Percentiles rank a stretch among this genome's conserved stretches.
Conservation (phyloP, 2,329 filamentous ascomycete genomes). For the Aureobasidium vineae region DNA sequence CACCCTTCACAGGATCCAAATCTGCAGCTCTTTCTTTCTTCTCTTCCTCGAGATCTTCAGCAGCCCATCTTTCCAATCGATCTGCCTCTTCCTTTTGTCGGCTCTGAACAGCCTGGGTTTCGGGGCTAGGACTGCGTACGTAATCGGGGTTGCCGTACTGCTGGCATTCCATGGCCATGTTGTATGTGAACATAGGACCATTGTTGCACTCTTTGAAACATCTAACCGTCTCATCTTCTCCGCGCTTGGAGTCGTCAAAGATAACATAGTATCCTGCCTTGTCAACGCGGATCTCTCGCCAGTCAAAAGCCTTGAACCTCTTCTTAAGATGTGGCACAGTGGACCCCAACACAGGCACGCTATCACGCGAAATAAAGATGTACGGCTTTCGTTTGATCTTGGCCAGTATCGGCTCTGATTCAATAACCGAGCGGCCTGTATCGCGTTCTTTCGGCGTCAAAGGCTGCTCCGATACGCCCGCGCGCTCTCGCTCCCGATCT, state of each 20-base stretch:
- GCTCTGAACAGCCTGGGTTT: slow-evolving; percentile 49
- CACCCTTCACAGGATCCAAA: slow-evolving; percentile 85
- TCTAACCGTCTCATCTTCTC: slow-evolving; percentile 75
- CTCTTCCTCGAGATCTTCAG: slow-evolving; percentile 82
- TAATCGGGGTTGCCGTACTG: slow-evolving; percentile 65
- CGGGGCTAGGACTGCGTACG: slow-evolving; percentile 54
- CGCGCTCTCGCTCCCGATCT: slow-evolving; percentile 45
- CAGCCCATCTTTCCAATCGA: slow-evolving; percentile 68
- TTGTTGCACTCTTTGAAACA: slow-evolving; percentile 78
- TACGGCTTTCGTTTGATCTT: slow-evolving; percentile 79
- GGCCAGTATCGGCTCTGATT: slow-evolving; percentile 63
- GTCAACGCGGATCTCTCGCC: slow-evolving; percentile 80
- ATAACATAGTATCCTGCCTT: slow-evolving; percentile 84
- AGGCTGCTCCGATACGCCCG: slow-evolving; percentile 39
- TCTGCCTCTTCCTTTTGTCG: slow-evolving; percentile 65
- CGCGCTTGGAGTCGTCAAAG: slow-evolving; percentile 76
- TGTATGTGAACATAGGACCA: slow-evolving; percentile 85
- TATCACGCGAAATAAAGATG: slow-evolving; percentile 82
- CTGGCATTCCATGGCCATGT: slow-evolving; percentile 86
- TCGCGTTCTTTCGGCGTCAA: slow-evolving; percentile 42
- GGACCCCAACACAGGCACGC: slow-evolving; percentile 80
- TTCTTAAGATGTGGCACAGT: slow-evolving; percentile 90
- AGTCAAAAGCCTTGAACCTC: slow-evolving; percentile 76
- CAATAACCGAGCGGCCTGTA: slow-evolving; percentile 57
- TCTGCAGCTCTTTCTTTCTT: slow-evolving; percentile 83